Evolutionary conservation across 2,329 filamentous ascomycete genomes (phyloP).

Genomic region (Monilinia fructigena): DNA sequence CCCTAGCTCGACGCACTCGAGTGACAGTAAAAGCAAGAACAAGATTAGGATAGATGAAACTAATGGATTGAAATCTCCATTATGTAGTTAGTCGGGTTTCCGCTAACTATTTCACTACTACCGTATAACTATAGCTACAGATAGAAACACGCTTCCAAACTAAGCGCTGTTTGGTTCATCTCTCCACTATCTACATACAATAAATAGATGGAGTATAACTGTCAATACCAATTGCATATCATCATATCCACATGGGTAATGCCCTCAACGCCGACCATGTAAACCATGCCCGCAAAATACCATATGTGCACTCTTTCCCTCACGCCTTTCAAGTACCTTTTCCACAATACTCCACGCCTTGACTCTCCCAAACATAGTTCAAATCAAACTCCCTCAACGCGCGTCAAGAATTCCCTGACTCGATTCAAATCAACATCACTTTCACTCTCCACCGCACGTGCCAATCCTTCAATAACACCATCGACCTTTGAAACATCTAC

Average conservation of each 20-base stretch:
- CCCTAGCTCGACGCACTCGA: too few relatives aligned
- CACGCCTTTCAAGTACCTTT: neutral
- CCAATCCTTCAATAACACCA: constrained; percentile 71
- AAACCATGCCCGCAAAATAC: neutral
- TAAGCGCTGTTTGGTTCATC: neutral
- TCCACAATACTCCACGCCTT: neutral
- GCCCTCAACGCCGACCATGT: constrained; percentile 4
- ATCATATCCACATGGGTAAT: constrained; percentile 14
- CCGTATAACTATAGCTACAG: constrained; percentile 1
- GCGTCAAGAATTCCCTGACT: constrained; percentile 75
- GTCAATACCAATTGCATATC: neutral
- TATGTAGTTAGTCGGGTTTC: neutral
- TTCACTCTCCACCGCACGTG: constrained; percentile 89
- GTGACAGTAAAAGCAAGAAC: neutral
- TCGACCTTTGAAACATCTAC: constrained; percentile 76
- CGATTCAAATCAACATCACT: constrained; percentile 72
- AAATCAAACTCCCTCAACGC: constrained; percentile 53
- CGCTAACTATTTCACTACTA: neutral
- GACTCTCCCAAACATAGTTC: too few relatives aligned
- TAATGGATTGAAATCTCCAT: neutral
- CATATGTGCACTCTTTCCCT: constrained; percentile 3
- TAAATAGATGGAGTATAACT: neutral
- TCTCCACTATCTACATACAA: neutral
- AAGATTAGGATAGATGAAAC: too few relatives aligned
- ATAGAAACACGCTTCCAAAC: neutral